phyloP scores from a whole-genome alignment of 306 rosid genomes.

The Adenanthera pavonina region DNA sequence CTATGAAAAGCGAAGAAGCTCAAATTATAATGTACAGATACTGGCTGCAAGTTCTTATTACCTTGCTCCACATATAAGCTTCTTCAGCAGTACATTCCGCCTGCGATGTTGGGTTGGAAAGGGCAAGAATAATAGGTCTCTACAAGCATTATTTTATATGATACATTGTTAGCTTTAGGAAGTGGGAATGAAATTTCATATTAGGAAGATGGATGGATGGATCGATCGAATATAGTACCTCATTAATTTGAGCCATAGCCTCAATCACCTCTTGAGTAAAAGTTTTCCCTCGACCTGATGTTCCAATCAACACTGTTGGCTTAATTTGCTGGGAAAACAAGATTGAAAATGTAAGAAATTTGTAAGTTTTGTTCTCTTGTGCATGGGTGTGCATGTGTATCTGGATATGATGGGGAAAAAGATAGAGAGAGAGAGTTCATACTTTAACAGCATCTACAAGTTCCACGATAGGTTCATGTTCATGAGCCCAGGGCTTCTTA shows the following conservation, averaged over 20 bases:
- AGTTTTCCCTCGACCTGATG: constrained; percentile 86
- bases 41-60: constrained; percentile 26
- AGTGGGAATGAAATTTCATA: constrained; percentile 16
- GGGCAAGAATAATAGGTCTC: constrained; percentile 57
- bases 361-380: constrained; percentile 5
- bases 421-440: constrained; percentile 35
- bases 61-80: constrained; percentile 58
- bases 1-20: background rate
- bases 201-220: constrained; percentile 2
- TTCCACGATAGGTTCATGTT: constrained; percentile 69
- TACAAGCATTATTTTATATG: constrained; percentile 27
- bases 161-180: constrained; percentile 6
- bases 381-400: background rate
- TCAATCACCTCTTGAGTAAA: constrained; percentile 87
- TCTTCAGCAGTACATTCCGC: constrained; percentile 65
- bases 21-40: background rate
- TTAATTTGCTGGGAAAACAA: constrained; percentile 67
- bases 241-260: constrained; percentile 76
- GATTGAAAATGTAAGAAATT: constrained; percentile 28
- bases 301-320: constrained; percentile 94
- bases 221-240: constrained; percentile 56
- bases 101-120: constrained; percentile 62
- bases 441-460: constrained; percentile 84
- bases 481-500: constrained; percentile 98
- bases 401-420: background rate